phyloP scores from a whole-genome alignment of 129 eudicot genomes.

The Saussurea involucrata region DNA sequence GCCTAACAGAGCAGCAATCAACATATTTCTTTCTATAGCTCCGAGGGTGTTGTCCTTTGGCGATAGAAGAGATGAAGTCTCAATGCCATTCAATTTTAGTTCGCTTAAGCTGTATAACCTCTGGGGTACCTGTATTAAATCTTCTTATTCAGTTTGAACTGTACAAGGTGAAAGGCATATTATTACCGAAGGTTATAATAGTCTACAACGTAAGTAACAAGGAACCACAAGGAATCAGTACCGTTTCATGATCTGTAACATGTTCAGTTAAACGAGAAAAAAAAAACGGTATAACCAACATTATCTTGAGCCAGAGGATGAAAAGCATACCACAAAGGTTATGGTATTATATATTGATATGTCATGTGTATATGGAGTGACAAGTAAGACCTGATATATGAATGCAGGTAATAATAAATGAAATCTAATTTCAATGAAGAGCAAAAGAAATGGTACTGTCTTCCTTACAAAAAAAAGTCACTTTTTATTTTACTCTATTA shows the following conservation, averaged over 20 bases:
- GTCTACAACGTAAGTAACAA: neutral
- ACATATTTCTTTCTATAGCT: constrained; percentile 65
- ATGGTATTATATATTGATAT: neutral
- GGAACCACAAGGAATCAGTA: neutral
- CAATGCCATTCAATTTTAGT: constrained; percentile 78
- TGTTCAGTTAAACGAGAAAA: neutral
- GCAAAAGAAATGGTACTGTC: neutral
- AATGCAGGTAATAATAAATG: neutral
- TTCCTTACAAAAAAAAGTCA: neutral
- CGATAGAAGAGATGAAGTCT: constrained; percentile 63
- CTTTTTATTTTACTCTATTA: neutral
- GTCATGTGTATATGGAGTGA: neutral
- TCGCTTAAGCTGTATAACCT: constrained; percentile 80
- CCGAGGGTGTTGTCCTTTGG: constrained; percentile 85
- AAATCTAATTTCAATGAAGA: neutral
- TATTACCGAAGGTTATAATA: constrained; percentile 8
- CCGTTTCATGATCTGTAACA: neutral
- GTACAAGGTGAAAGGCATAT: constrained; percentile 18
- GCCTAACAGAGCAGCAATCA: constrained; percentile 68
- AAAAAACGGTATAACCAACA: neutral
- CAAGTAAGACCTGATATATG: neutral
- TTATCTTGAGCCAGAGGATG: neutral
- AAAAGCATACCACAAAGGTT: neutral
- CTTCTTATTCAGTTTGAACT: constrained; percentile 16
- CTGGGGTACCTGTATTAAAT: constrained; percentile 75